Evolutionary conservation across 1,139 yeast species (phyloP).

Genomic region (Pichia sp.): DNA sequence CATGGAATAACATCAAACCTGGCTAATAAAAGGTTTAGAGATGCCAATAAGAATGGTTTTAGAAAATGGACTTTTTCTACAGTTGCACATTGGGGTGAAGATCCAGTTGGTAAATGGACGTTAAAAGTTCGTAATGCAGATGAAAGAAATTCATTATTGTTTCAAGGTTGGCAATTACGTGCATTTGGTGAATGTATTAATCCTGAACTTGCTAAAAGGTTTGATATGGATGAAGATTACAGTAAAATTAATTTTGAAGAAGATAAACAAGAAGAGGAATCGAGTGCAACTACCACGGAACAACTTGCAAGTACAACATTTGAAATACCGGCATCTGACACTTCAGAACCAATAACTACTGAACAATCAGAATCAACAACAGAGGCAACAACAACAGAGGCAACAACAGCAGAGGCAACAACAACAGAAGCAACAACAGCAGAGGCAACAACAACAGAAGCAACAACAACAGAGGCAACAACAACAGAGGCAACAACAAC

Average conservation of each 20-base stretch:
- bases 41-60: slow-evolving; percentile 54
- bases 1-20: slow-evolving; percentile 64
- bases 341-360: neutral
- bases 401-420: neutral
- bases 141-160: slow-evolving; percentile 36
- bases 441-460: neutral
- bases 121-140: slow-evolving; percentile 50
- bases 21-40: slow-evolving; percentile 64
- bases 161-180: slow-evolving; percentile 68
- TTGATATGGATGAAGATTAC: slow-evolving; percentile 38
- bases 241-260: slow-evolving; percentile 33
- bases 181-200: slow-evolving; percentile 78
- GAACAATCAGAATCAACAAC: neutral
- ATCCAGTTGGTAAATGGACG: slow-evolving; percentile 77
- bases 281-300: neutral
- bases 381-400: neutral
- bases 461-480: slow-evolving; percentile 1
- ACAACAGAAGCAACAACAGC: neutral
- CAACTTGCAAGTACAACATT: neutral
- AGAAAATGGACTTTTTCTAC: slow-evolving; percentile 88
- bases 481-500: neutral
- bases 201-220: slow-evolving; percentile 49
- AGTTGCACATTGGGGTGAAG: slow-evolving; percentile 98
- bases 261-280: neutral
- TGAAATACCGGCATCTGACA: neutral